These are phyloP conservation scores for Phragmites australis DNA, from an alignment of 176 grass and related monocot genomes.

Conservation along the genomic window DNA sequence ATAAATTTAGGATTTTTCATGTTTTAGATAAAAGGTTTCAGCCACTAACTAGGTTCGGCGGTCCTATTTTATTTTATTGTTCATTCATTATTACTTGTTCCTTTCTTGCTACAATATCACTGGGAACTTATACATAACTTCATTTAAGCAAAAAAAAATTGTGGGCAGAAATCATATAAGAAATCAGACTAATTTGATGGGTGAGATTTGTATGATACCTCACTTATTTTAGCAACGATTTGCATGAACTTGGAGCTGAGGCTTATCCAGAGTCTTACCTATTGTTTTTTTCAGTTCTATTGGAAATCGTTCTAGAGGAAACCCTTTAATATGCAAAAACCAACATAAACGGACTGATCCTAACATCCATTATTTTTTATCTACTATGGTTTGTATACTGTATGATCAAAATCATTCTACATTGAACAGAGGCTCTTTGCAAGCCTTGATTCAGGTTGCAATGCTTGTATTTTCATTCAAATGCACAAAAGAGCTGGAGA, in stretches of 20 bases:
- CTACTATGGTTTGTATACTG: neutral
- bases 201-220: neutral
- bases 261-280: neutral
- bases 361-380: conserved; percentile 8
- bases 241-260: neutral
- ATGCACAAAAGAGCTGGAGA: conserved; percentile 76
- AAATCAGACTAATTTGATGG: neutral
- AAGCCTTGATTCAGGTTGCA: conserved; percentile 83
- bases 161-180: neutral
- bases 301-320: neutral
- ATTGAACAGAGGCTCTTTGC: conserved; percentile 80
- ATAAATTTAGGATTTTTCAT: neutral
- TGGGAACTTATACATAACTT: neutral
- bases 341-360: neutral
- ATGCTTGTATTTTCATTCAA: conserved; percentile 89
- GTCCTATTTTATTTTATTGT: neutral
- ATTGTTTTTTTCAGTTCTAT: neutral
- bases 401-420: conserved; percentile 6
- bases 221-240: conserved; percentile 10
- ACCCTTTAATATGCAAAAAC: neutral
- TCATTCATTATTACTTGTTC: neutral
- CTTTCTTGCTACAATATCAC: neutral
- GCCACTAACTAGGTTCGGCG: neutral
- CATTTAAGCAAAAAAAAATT: neutral
- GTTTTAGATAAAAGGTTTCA: conserved; percentile 3